Conservation (phyloP, 2,329 filamentous ascomycete genomes). For the Alternaria consortialis region DNA sequence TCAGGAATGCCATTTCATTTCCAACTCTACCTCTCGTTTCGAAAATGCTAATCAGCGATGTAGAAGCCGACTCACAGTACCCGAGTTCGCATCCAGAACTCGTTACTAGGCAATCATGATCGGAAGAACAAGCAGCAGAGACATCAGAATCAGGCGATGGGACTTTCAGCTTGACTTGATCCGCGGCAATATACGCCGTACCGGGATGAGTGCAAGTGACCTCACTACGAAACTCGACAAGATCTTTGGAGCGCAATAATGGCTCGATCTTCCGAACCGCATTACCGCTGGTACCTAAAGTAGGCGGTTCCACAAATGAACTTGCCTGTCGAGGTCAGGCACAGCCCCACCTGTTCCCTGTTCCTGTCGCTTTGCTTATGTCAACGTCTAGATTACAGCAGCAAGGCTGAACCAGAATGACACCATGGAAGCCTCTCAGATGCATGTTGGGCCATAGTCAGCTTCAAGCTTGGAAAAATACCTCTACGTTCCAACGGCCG, state of each 20-base stretch:
- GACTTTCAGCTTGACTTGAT: not conserved
- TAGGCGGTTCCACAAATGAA: not conserved
- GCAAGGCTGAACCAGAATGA: not conserved
- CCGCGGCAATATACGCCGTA: not conserved
- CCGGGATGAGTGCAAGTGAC: not conserved
- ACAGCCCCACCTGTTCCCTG: not conserved
- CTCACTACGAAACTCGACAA: not conserved
- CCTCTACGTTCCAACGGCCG: not conserved
- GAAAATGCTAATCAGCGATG: not conserved
- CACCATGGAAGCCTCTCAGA: not conserved
- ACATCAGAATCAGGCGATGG: not conserved
- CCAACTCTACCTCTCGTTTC: not conserved
- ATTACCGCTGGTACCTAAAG: not conserved
- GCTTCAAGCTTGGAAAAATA: not conserved
- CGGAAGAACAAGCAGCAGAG: not conserved
- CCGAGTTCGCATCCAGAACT: not conserved
- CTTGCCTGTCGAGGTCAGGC: not conserved
- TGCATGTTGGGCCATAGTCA: too few relatives aligned
- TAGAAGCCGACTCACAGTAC: not conserved
- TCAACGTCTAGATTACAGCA: not conserved
- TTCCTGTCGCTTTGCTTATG: not conserved
- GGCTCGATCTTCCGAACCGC: not conserved
- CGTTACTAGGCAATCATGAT: not conserved
- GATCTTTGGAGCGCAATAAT: not conserved
- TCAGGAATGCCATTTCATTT: not conserved